Base-by-base conservation (phyloP, 805 yeast species). In the Nadsonia fulvescens region DNA sequence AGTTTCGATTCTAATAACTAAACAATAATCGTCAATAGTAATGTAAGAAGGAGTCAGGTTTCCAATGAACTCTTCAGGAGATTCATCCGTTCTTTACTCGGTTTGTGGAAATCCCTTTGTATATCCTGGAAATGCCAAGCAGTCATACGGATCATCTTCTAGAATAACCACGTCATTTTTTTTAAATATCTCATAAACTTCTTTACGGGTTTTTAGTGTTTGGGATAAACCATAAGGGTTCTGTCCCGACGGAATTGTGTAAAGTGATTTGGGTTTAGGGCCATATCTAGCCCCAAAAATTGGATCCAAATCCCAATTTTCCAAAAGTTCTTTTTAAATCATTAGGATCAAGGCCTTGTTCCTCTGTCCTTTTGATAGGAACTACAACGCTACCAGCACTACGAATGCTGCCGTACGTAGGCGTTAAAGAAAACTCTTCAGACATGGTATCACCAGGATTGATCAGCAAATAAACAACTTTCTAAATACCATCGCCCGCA, bases 131-230 rank as follows among this genome's bases (percentile, higher is more conserved):
- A 72, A 58, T 40, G 71, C 75, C 41, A 78, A 51, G 49, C 70
- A 77, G 50, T 73, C 77, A 57, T 78, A 79, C 5, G 92, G 92
- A 52, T 79, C 92, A 46, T 78, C 93, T 50, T 79, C 92, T 29
- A 77, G 48, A 30, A 78, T 69, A 16, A 79, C 43, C 29, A 78
- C 44, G 47, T 77, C 75, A 46, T 70, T 75, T 44, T 70, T 66
- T 39, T 61, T 63, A 28, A 77, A 70, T 25, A 78, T 42, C 18
- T 57, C 54, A 42, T 74, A 71, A 31, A 78, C 56, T 23, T 57
- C 56, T 31, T 49, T 42, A 46, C 81, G 65, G 39, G 81, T 58
- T 35, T 62, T 66, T 4, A 44, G 39, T 17, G 70, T 54, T 46
- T 74, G 65, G 4, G 74, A 64, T 10, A 71, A 60, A 5, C 92